Evolutionary conservation across 345 rosid genomes (phyloP).

Genomic region (Boechera retrofracta): DNA sequence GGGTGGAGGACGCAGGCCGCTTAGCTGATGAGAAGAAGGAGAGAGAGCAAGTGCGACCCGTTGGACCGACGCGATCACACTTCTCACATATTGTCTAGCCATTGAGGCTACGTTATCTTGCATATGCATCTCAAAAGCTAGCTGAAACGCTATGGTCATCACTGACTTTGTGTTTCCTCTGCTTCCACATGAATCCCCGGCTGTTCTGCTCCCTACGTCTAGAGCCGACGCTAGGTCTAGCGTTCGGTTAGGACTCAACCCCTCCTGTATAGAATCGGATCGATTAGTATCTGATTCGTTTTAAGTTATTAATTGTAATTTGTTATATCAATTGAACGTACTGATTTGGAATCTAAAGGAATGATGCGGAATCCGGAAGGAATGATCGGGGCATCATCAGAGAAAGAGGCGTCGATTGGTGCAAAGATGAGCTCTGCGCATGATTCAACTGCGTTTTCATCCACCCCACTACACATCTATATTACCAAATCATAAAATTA

Average conservation of each 20-base stretch:
- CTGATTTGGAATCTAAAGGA: slow-evolving; percentile 83
- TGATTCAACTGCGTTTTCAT: slow-evolving; percentile 81
- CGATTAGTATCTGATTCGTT: neutral
- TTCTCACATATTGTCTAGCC: neutral
- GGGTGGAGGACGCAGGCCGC: slow-evolving; percentile 65
- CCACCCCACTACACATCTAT: slow-evolving; percentile 95
- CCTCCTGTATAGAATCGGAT: slow-evolving; percentile 55
- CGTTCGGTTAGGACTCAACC: slow-evolving; percentile 88
- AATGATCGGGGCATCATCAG: slow-evolving; percentile 91
- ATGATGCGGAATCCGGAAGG: slow-evolving; percentile 99
- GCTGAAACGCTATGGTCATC: slow-evolving; percentile 96
- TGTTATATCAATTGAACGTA: slow-evolving; percentile 37
- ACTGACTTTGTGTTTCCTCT: slow-evolving; percentile 76
- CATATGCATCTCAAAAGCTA: slow-evolving; percentile 85
- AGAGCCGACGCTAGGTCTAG: slow-evolving; percentile 95
- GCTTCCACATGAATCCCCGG: slow-evolving; percentile 62
- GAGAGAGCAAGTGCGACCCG: slow-evolving; percentile 96
- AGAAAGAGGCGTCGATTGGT: slow-evolving; percentile 95
- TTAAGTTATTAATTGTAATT: neutral
- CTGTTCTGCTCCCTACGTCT: slow-evolving; percentile 70
- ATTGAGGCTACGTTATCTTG: slow-evolving; percentile 76
- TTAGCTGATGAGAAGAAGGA: slow-evolving; percentile 71
- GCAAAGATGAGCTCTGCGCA: slow-evolving; percentile 92
- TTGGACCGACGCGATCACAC: slow-evolving; percentile 67
- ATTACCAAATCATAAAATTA: slow-evolving; percentile 28